Evolutionary conservation across 2,329 filamentous ascomycete genomes (phyloP).

Genomic region (Microthyrium microscopicum): DNA sequence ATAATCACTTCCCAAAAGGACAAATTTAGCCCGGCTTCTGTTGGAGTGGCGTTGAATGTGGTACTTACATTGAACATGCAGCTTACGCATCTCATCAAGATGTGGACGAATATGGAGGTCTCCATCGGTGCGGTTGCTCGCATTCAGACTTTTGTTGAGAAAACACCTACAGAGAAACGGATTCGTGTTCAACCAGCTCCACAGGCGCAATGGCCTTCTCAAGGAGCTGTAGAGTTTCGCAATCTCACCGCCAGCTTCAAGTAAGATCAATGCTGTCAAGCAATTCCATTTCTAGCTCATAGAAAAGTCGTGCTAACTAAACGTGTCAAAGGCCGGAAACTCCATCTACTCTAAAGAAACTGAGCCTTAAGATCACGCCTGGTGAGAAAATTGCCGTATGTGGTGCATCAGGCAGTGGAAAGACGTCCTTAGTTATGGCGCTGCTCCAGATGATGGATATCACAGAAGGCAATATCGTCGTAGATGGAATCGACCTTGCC

Average conservation of each 20-base stretch:
- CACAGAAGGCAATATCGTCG: conserved; percentile 63
- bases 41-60: conserved; percentile 37
- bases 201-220: conserved; percentile 12
- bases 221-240: conserved; percentile 76
- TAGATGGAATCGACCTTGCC: conserved; percentile 79
- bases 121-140: conserved; percentile 39
- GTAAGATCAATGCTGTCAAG: too few species aligned
- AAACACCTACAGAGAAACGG: conserved; percentile 9
- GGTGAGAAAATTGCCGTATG: conserved; percentile 98
- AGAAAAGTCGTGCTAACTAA: too few species aligned
- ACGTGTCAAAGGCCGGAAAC: conserved; percentile 56
- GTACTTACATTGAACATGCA: conserved; percentile 36
- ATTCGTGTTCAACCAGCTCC: too few species aligned
- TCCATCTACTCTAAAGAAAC: conserved; percentile 82
- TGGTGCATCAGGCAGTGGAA: conserved; percentile 87
- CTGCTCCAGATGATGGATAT: conserved; percentile 94
- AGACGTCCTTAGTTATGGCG: conserved; percentile 81
- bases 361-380: conserved; percentile 81
- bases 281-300: too few species aligned
- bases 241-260: conserved; percentile 82
- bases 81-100: conserved; percentile 30
- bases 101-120: conserved; percentile 41
- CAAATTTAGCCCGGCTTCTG: conserved; percentile 25
- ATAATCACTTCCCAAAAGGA: conserved; percentile 15
- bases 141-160: conserved; percentile 33